Conservation (phyloP, 257 asterid species). For the Cinchona pubescens region DNA sequence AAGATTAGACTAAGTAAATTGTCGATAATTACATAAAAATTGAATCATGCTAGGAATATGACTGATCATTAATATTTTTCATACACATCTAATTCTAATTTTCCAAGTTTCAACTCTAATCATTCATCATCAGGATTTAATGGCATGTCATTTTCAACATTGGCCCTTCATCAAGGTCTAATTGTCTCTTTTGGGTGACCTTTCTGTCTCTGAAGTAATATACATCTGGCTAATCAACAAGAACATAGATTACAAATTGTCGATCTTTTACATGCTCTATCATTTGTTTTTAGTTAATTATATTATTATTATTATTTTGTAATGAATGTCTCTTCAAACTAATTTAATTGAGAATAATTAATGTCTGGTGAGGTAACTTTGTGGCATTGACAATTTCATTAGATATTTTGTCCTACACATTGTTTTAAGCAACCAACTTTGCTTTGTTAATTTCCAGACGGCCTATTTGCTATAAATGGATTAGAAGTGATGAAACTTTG, state of each 20-base stretch:
- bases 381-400: slow-evolving; percentile 3
- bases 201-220: slow-evolving; percentile 28
- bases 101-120: slow-evolving; percentile 14
- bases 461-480: neutral
- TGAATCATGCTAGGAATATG: neutral
- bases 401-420: neutral
- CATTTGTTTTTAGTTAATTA: neutral
- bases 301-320: too few relatives aligned
- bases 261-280: neutral
- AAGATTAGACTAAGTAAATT: slow-evolving; percentile 29
- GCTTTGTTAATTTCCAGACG: neutral
- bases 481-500: neutral
- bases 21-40: neutral
- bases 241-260: neutral
- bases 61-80: neutral
- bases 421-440: neutral
- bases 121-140: slow-evolving; percentile 6
- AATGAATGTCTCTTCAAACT: neutral
- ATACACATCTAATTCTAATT: neutral
- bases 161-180: slow-evolving; percentile 15
- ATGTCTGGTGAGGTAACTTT: neutral
- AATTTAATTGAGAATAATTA: slow-evolving; percentile 6
- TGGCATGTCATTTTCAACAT: slow-evolving; percentile 5
- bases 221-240: neutral
- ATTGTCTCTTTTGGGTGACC: slow-evolving; percentile 23